phyloP scores from a whole-genome alignment of 23 red algal species.

The Agarophyton chilense region DNA sequence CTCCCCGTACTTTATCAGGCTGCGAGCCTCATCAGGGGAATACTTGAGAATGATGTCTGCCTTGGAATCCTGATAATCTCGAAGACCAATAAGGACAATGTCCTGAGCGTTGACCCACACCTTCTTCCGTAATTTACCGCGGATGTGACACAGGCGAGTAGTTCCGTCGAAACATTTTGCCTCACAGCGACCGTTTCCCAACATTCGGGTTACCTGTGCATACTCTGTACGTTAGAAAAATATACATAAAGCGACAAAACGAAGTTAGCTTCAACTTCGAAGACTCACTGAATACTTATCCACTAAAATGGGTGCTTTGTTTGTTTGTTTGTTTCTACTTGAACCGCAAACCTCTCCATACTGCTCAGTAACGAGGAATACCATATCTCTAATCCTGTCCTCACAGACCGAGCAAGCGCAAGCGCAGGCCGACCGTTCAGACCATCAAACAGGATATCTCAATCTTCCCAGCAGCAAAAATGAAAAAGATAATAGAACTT shows the following conservation, averaged over 20 bases:
- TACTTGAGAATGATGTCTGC: slow-evolving; percentile 99
- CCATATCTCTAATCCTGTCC: slow-evolving; percentile 74
- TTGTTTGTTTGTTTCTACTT: not conserved
- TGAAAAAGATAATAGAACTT: slow-evolving; percentile 20
- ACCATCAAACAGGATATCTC: slow-evolving; percentile 29
- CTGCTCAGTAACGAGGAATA: slow-evolving; percentile 86
- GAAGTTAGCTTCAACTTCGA: not conserved
- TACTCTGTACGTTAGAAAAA: slow-evolving; percentile 76
- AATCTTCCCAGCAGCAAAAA: slow-evolving; percentile 9
- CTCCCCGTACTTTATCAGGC: slow-evolving; percentile 92
- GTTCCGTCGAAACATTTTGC: slow-evolving; percentile 91
- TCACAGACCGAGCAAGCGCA: slow-evolving; percentile 14
- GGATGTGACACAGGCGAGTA: slow-evolving; percentile 94
- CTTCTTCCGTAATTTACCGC: slow-evolving; percentile 99
- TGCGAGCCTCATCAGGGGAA: slow-evolving; percentile 91
- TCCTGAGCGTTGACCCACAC: slow-evolving; percentile 98
- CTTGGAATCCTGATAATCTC: slow-evolving; percentile 99
- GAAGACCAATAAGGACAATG: slow-evolving; percentile 96
- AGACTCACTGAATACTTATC: not conserved
- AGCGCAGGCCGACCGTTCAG: slow-evolving; percentile 17
- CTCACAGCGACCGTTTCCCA: slow-evolving; percentile 99
- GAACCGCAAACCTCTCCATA: not conserved
- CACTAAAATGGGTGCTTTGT: too few species aligned
- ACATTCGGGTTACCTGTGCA: slow-evolving; percentile 94
- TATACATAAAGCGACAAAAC: slow-evolving; percentile 10